phyloP scores from a whole-genome alignment of 2,329 filamentous ascomycete species.

The Atkinsonella texensis region DNA sequence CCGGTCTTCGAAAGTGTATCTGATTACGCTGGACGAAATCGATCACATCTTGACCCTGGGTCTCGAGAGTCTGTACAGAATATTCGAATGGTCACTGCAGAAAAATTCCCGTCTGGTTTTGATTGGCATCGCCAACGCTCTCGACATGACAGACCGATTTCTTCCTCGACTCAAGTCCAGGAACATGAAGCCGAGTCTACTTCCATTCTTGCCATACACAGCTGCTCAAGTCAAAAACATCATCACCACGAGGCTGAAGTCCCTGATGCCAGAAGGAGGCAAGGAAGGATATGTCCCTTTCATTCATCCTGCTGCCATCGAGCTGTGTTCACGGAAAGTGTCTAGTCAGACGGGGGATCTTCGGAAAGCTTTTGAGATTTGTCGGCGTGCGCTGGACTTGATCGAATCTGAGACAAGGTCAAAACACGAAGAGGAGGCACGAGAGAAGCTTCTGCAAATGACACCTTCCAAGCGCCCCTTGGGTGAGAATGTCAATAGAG shows the following conservation, averaged over 20 bases:
- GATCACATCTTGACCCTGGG: constrained; percentile 87
- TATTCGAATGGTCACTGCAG: constrained; percentile 95
- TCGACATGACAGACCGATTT: constrained; percentile 91
- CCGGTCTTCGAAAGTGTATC: constrained; percentile 45
- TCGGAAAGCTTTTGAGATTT: constrained; percentile 90
- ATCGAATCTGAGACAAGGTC: constrained; percentile 74
- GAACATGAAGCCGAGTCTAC: constrained; percentile 77
- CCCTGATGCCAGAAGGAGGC: constrained; percentile 46
- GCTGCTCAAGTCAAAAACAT: constrained; percentile 78
- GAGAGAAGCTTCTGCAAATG: constrained; percentile 43
- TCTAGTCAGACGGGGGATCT: constrained; percentile 88
- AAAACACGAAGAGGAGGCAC: constrained; percentile 53
- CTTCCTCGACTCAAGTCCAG: constrained; percentile 85
- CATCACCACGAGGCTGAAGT: constrained; percentile 71
- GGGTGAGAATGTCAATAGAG: constrained; percentile 65
- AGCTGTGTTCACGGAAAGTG: constrained; percentile 89
- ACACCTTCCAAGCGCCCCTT: constrained; percentile 67
- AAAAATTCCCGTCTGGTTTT: constrained; percentile 68
- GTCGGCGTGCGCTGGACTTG: constrained; percentile 76
- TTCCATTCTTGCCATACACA: constrained; percentile 89
- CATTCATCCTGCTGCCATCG: constrained; percentile 85
- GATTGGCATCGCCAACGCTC: constrained; percentile 88
- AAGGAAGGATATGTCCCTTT: constrained; percentile 63
- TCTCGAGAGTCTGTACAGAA: constrained; percentile 73
- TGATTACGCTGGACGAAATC: constrained; percentile 91